Conservation (phyloP, 768 basidiomycete species). For the Suillus sp. region DNA sequence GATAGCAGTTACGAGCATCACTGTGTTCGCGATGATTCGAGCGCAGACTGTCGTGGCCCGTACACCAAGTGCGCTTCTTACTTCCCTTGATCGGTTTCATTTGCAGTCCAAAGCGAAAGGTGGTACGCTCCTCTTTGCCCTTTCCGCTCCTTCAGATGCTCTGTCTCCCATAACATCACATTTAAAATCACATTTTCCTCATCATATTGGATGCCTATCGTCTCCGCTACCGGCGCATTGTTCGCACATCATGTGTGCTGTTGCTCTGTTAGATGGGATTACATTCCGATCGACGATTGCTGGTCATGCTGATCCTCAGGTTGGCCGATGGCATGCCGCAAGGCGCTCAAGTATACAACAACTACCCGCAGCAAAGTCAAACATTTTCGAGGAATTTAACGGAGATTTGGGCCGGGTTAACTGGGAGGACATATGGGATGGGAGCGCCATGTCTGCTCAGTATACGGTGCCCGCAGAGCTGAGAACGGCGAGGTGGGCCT, state of each 20-base stretch:
- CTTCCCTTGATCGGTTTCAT: constrained; percentile 6
- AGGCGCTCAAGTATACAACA: constrained; percentile 29
- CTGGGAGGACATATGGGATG: constrained; percentile 58
- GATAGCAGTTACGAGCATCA: not conserved
- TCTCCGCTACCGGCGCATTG: constrained; percentile 41
- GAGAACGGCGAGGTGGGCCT: constrained; percentile 36
- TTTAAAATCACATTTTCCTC: constrained; percentile 42
- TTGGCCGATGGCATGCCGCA: constrained; percentile 72
- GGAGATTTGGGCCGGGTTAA: constrained; percentile 27
- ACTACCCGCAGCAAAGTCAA: constrained; percentile 8
- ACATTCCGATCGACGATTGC: constrained; percentile 67
- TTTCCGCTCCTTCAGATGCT: constrained; percentile 28
- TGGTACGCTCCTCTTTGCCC: constrained; percentile 24
- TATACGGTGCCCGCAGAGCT: constrained; percentile 43
- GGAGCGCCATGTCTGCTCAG: constrained; percentile 17
- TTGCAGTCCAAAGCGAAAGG: constrained; percentile 5
- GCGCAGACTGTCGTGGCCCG: constrained; percentile 7
- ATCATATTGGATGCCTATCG: constrained; percentile 64
- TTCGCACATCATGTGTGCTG: constrained; percentile 49
- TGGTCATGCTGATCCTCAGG: constrained; percentile 58
- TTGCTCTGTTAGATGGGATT: constrained; percentile 44
- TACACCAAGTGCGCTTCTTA: constrained; percentile 5
- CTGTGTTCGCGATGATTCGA: not conserved
- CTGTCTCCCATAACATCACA: constrained; percentile 42
- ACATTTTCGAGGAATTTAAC: constrained; percentile 11